These are phyloP conservation scores for Quercus gilva DNA, from an alignment of 306 rosid species.

Conservation along the genomic window DNA sequence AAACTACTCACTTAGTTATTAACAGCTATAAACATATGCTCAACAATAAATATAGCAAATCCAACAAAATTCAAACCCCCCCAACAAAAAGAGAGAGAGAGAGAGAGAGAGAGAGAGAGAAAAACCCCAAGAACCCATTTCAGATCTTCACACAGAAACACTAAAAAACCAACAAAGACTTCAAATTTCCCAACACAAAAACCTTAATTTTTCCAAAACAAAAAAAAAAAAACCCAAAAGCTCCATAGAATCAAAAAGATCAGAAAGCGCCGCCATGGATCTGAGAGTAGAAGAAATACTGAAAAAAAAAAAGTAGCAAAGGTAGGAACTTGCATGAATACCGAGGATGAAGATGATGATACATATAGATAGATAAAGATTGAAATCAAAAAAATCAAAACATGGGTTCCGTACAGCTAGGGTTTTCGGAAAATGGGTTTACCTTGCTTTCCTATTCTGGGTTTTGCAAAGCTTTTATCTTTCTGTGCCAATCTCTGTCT, in stretches of 20 bases:
- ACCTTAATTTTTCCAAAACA: background rate
- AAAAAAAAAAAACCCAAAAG: background rate
- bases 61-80: conserved; percentile 3
- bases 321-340: conserved; percentile 13
- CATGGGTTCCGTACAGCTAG: conserved; percentile 22
- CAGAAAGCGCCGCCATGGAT: conserved; percentile 39
- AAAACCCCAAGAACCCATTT: conserved; percentile 5
- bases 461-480: conserved; percentile 1
- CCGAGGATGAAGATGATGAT: conserved; percentile 31
- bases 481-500: conserved; percentile 36
- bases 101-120: too few relatives aligned
- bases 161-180: background rate
- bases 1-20: background rate
- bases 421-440: conserved; percentile 39
- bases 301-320: background rate
- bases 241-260: conserved; percentile 7
- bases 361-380: background rate
- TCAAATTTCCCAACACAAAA: background rate
- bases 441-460: conserved; percentile 11
- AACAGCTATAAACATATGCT: background rate
- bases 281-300: conserved; percentile 19
- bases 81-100: background rate
- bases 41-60: background rate
- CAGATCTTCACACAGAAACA: conserved; percentile 27
- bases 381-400: conserved; percentile 10